These are phyloP conservation scores for Coemansia sp. DNA, from an alignment of 192 early-diverging fungal genomes.

Conservation along the genomic window DNA sequence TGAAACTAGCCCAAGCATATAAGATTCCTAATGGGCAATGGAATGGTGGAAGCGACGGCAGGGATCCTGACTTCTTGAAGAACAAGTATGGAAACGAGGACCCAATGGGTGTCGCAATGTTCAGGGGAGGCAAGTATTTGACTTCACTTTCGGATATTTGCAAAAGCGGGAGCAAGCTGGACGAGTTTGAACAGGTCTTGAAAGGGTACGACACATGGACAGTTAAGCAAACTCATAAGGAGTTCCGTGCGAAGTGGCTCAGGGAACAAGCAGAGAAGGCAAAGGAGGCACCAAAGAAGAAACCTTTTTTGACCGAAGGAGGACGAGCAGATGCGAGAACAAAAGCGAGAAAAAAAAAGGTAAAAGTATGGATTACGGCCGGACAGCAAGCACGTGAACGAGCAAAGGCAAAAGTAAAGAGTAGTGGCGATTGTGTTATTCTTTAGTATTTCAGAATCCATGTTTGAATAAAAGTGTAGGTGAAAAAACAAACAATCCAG, in stretches of 20 bases:
- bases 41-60: neutral
- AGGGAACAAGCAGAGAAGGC: neutral
- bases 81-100: neutral
- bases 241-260: neutral
- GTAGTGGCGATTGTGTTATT: too few species aligned
- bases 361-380: too few species aligned
- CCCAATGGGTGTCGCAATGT: neutral
- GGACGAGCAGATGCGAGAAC: too few species aligned
- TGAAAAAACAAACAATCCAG: too few species aligned
- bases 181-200: neutral
- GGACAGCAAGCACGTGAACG: too few species aligned
- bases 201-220: neutral
- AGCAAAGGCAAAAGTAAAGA: too few species aligned
- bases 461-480: too few species aligned
- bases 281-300: neutral
- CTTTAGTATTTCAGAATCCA: too few species aligned
- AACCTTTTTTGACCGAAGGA: too few species aligned
- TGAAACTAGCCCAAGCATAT: neutral
- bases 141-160: neutral
- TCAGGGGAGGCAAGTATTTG: neutral
- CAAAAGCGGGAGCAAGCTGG: neutral
- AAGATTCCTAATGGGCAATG: neutral
- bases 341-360: too few species aligned
- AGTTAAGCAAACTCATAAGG: neutral
- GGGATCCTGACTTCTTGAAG: neutral